Evolutionary conservation across 306 rosid species (phyloP).

Genomic region (Begonia peltatifolia): DNA sequence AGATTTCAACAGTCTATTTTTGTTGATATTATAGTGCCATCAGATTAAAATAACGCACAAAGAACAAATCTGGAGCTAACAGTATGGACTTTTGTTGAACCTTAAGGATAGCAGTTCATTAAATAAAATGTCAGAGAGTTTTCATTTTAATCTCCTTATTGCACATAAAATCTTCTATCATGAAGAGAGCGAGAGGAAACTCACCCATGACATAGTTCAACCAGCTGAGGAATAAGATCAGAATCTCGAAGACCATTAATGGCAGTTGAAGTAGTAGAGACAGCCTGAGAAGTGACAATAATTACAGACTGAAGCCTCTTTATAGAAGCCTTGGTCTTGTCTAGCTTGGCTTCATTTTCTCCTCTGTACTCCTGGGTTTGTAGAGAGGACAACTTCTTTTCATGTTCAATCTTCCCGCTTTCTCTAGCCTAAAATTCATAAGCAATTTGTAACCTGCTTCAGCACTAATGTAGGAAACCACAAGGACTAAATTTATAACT

Average conservation of each 20-base stretch:
- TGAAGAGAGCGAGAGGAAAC: conserved; percentile 15
- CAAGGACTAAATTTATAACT: conserved; percentile 15
- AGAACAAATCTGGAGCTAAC: too few species aligned
- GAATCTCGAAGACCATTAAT: conserved; percentile 71
- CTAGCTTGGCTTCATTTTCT: conserved; percentile 70
- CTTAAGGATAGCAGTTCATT: too few species aligned
- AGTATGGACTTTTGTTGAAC: too few species aligned
- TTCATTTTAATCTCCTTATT: too few species aligned
- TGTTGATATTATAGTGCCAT: too few species aligned
- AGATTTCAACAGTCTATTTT: too few species aligned
- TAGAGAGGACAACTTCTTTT: conserved; percentile 59
- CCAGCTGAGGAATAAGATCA: conserved; percentile 90
- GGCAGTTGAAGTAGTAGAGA: conserved; percentile 80
- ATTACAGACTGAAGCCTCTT: conserved; percentile 75
- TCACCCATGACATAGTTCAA: conserved; percentile 87
- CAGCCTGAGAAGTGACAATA: conserved; percentile 90
- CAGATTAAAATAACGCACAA: too few species aligned
- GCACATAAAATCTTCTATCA: neutral
- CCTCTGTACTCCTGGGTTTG: conserved; percentile 95
- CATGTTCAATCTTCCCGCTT: conserved; percentile 85
- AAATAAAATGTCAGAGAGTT: too few species aligned
- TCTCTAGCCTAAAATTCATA: conserved; percentile 59
- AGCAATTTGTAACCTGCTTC: conserved; percentile 16
- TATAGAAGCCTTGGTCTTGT: conserved; percentile 85
- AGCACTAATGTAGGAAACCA: conserved; percentile 18